phyloP scores from a whole-genome alignment of 192 early-diverging fungal genomes.

The Coemansia umbellata region DNA sequence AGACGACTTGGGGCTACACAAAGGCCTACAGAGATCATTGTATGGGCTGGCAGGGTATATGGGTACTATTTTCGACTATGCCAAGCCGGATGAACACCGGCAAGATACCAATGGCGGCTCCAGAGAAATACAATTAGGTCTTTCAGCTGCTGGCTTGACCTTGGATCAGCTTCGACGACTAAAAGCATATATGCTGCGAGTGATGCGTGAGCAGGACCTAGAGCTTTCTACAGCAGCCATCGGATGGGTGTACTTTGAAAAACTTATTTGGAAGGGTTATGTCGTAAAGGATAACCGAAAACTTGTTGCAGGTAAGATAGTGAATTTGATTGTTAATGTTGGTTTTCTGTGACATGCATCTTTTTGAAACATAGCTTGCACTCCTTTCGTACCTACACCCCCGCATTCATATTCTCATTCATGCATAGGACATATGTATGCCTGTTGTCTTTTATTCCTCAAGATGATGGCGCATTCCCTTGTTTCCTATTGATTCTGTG shows the following conservation, averaged over 20 bases:
- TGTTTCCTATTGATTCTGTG: too few species aligned
- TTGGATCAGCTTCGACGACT: constrained; percentile 84
- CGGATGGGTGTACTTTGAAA: constrained; percentile 94
- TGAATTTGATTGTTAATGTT: neutral
- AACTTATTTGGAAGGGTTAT: constrained; percentile 75
- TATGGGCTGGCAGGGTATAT: constrained; percentile 79
- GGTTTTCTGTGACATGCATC: neutral
- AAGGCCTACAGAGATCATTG: constrained; percentile 72
- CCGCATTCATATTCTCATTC: too few species aligned
- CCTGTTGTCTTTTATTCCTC: too few species aligned
- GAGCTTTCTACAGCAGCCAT: constrained; percentile 87
- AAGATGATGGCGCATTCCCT: too few species aligned
- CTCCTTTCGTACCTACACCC: too few species aligned
- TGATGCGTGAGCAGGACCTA: constrained; percentile 65
- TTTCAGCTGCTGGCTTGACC: constrained; percentile 71
- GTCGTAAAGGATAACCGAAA: constrained; percentile 71
- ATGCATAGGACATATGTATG: too few species aligned
- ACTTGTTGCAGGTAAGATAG: constrained; percentile 41
- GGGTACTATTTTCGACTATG: constrained; percentile 81
- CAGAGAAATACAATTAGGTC: constrained; percentile 71
- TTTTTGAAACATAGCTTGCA: too few species aligned
- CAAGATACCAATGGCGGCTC: constrained; percentile 87
- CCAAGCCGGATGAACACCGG: constrained; percentile 75
- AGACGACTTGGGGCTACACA: constrained; percentile 83
- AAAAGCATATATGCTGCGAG: constrained; percentile 69